A percentile compares a stretch with the other conserved stretches of the same genome.
These are phyloP conservation scores for Hydnomerulius pinastri DNA, from an alignment of 768 basidiomycete species.

Conservation along the genomic window DNA sequence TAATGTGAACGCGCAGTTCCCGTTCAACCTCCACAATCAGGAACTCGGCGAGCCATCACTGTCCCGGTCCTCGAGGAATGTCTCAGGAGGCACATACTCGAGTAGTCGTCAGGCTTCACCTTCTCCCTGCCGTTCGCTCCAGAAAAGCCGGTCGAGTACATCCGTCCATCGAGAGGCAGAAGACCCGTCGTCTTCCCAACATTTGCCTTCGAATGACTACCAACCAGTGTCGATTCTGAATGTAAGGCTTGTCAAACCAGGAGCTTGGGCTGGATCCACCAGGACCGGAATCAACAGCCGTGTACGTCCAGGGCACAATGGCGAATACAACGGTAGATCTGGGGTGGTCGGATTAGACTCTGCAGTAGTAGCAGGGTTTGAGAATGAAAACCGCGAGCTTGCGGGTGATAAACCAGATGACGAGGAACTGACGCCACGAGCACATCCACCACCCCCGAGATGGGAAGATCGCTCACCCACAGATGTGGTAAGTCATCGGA, in stretches of 20 bases:
- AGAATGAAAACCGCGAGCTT: neutral
- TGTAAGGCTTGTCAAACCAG: slow-evolving; percentile 26
- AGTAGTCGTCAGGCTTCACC: slow-evolving; percentile 21
- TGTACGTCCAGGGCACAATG: slow-evolving; percentile 20
- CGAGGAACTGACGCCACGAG: slow-evolving; percentile 4
- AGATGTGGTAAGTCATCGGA: slow-evolving; percentile 18
- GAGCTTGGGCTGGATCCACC: neutral
- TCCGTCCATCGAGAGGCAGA: slow-evolving; percentile 24
- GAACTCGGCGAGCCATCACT: slow-evolving; percentile 25
- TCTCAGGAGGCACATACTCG: slow-evolving; percentile 32
- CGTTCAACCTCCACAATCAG: slow-evolving; percentile 60
- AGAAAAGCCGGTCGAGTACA: slow-evolving; percentile 21
- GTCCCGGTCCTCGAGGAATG: slow-evolving; percentile 33
- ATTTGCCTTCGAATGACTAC: slow-evolving; percentile 6
- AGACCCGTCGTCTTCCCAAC: slow-evolving; percentile 12
- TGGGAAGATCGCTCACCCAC: slow-evolving; percentile 6
- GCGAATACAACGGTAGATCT: slow-evolving; percentile 12
- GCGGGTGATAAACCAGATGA: neutral
- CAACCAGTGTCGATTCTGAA: slow-evolving; percentile 16
- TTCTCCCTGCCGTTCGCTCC: slow-evolving; percentile 20
- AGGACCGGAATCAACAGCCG: slow-evolving; percentile 15
- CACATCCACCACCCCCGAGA: neutral
- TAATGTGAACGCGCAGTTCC: slow-evolving; percentile 59
- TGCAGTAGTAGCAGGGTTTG: neutral
- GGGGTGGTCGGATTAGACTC: neutral